Percentiles rank a stretch among this genome's conserved stretches.
These are phyloP conservation scores for Dalechampia spathulata DNA, from an alignment of 441 rosid genomes.

Conservation along the genomic window DNA sequence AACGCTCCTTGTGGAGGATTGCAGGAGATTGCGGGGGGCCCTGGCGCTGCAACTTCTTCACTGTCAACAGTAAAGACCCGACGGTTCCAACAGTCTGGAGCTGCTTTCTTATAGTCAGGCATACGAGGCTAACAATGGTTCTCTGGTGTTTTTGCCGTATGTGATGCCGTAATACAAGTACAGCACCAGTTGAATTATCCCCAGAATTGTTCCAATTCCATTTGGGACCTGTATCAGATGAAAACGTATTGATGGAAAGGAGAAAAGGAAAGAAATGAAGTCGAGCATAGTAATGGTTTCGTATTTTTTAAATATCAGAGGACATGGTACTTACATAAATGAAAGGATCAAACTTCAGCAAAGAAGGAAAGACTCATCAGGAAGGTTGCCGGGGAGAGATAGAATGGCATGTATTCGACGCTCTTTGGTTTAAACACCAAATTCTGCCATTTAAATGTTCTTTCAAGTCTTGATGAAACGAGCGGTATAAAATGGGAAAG, in stretches of 20 bases:
- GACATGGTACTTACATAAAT: slow-evolving; percentile 31
- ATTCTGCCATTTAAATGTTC: slow-evolving; percentile 25
- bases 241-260: background rate
- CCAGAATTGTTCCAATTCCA: slow-evolving; percentile 52
- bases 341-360: slow-evolving; percentile 41
- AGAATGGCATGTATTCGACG: slow-evolving; percentile 62
- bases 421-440: slow-evolving; percentile 51
- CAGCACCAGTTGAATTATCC: slow-evolving; percentile 33
- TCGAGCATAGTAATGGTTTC: background rate
- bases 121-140: slow-evolving; percentile 23
- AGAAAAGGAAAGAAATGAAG: background rate
- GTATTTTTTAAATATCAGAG: background rate
- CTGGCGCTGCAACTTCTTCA: too few species aligned
- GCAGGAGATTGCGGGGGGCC: too few species aligned
- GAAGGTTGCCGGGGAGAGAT: slow-evolving; percentile 54
- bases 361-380: slow-evolving; percentile 51
- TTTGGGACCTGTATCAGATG: slow-evolving; percentile 39
- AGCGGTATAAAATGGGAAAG: background rate
- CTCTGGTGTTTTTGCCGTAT: slow-evolving; percentile 19
- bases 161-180: slow-evolving; percentile 31
- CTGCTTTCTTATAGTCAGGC: slow-evolving; percentile 4
- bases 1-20: too few species aligned
- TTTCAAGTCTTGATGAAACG: slow-evolving; percentile 2
- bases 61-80: too few species aligned
- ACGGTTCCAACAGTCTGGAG: too few species aligned